These are phyloP conservation scores for Mycena epipterygia DNA, from an alignment of 768 basidiomycete species.

Conservation along the genomic window DNA sequence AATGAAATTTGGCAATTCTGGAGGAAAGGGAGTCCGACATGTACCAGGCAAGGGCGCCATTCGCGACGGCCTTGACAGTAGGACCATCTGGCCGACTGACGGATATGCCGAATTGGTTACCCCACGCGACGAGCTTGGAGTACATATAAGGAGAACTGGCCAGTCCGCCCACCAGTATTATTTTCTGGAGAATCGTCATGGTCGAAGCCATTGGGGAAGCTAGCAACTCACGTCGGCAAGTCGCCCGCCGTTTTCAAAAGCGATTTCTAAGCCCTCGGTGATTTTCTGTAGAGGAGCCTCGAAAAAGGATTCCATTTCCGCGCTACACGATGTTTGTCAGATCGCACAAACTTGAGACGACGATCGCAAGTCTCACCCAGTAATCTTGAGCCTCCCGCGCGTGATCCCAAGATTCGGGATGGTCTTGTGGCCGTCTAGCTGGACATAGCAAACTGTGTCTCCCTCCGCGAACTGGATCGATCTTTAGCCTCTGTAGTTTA, in stretches of 20 bases:
- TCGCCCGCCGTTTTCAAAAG: constrained; percentile 36
- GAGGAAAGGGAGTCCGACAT: constrained; percentile 40
- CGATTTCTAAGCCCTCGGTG: constrained; percentile 34
- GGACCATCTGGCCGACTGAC: constrained; percentile 42
- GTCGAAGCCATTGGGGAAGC: background rate
- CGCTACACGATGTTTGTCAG: background rate
- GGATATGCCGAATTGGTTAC: constrained; percentile 33
- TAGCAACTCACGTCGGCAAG: constrained; percentile 32
- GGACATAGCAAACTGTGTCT: constrained; percentile 31
- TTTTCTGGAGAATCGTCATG: constrained; percentile 34
- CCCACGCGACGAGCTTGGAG: constrained; percentile 40
- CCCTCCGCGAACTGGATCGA: constrained; percentile 29
- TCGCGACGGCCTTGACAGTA: constrained; percentile 45
- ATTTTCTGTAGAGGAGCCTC: constrained; percentile 30
- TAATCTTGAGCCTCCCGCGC: constrained; percentile 37
- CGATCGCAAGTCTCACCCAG: constrained; percentile 20
- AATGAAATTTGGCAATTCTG: constrained; percentile 43
- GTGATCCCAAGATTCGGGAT: constrained; percentile 33
- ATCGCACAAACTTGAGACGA: background rate
- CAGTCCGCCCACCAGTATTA: constrained; percentile 47
- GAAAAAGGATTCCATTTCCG: constrained; percentile 38
- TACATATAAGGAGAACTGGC: constrained; percentile 45
- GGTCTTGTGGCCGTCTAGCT: constrained; percentile 32
- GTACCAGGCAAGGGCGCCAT: constrained; percentile 48
- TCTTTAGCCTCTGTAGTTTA: background rate